Conservation (phyloP, 805 yeast genomes). For the Metschnikowia bowlesiae region DNA sequence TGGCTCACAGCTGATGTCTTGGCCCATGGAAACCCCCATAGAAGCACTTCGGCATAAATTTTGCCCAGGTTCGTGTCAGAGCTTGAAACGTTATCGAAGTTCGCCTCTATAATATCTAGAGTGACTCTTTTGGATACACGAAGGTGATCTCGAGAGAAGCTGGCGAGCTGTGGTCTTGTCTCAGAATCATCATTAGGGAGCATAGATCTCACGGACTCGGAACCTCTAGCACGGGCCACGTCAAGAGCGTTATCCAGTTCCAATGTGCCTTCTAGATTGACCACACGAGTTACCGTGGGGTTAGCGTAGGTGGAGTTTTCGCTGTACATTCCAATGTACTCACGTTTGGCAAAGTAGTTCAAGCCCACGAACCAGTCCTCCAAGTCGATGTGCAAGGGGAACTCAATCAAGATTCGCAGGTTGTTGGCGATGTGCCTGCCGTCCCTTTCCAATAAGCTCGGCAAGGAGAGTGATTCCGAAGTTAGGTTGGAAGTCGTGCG, state of each 20-base stretch:
- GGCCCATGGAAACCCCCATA: slow-evolving; percentile 76
- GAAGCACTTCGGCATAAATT: slow-evolving; percentile 63
- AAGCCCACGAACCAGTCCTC: slow-evolving; percentile 76
- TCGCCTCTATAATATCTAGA: slow-evolving; percentile 64
- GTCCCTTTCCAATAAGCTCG: slow-evolving; percentile 28
- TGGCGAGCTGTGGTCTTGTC: slow-evolving; percentile 6
- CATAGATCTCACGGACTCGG: neutral
- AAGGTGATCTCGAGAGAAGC: slow-evolving; percentile 31
- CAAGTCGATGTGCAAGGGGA: slow-evolving; percentile 62
- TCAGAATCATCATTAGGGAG: neutral
- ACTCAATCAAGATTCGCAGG: slow-evolving; percentile 50
- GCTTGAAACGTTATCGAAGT: slow-evolving; percentile 31
- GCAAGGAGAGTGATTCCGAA: slow-evolving; percentile 14
- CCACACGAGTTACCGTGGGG: slow-evolving; percentile 10
- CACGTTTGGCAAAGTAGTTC: slow-evolving; percentile 58
- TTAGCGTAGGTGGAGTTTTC: slow-evolving; percentile 7
- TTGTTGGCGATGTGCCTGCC: slow-evolving; percentile 29
- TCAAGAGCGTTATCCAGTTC: slow-evolving; percentile 6
- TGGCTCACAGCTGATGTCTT: slow-evolving; percentile 62
- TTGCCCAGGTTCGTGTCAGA: slow-evolving; percentile 17
- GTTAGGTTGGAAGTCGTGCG: slow-evolving; percentile 27
- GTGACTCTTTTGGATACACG: slow-evolving; percentile 51
- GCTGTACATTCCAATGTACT: slow-evolving; percentile 38
- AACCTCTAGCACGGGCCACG: neutral
- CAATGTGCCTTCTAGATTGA: slow-evolving; percentile 15